Evolutionary conservation across 2,329 filamentous ascomycete species (phyloP), one percentile per base, ranked within the genome.

Genomic region (Amphichorda felina): DNA sequence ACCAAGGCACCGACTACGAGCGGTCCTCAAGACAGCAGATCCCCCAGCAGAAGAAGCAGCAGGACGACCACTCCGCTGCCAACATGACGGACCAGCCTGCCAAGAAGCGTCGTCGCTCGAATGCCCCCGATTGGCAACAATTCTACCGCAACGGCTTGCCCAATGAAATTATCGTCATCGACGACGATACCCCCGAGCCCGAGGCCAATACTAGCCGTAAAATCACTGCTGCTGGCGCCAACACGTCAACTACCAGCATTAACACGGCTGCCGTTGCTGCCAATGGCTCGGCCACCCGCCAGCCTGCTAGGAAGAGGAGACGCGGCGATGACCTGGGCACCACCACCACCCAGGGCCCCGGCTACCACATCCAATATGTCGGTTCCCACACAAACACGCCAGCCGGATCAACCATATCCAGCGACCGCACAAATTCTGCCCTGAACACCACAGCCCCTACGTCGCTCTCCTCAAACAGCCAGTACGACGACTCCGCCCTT

Each of bases 361-460:
- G 80, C 35, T 82, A 87, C 52, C 81, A 88, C 53, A 79, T 87
- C 52, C 75, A 55, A 45, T 73, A 75, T 29, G 82, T 79, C 55
- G 59, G 54, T 37, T 88, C 86, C 4, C 79, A 79, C 46, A 75
- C 82, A 38, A 75, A 82, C 50, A 81, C 81, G 19, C 79, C 82
- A 11, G 78, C 74, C 36, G 75, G 72, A 34, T 81, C 82, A 30
- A 86, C 83, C 10, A 69, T 79, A 37, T 93, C 86, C 4, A 91
- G 81, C 45, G 86, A 89, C 56, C 76, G 85, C 43, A 93, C 84
- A 11, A 82, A 82, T 22, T 91, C 85, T 13, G 72, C 75, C 30
- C 66, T 88, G 38, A 78, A 89, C 50, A 91, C 86, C 4, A 95
- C 88, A 0, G 89, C 89, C 30, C 79, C 87, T 5, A 95, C 91